phyloP scores from a whole-genome alignment of 345 rosid species.

The Melastoma malabathricum region DNA sequence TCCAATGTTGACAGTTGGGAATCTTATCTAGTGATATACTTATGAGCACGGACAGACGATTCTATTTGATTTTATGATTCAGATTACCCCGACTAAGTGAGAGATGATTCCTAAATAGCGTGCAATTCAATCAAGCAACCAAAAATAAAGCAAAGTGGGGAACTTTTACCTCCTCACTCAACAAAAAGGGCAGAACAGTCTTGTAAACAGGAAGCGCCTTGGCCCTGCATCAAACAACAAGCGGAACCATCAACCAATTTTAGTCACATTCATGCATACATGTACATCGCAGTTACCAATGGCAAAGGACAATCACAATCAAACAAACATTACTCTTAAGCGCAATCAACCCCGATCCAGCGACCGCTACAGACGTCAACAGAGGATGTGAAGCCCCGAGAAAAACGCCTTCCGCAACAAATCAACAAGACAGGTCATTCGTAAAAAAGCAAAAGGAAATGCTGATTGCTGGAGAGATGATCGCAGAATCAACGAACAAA shows the following conservation, averaged over 20 bases:
- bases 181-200: conserved; percentile 39
- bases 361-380: conserved; percentile 32
- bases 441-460: not conserved
- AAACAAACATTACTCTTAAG: conserved; percentile 37
- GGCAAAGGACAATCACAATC: not conserved
- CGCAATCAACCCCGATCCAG: conserved; percentile 43
- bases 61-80: no score
- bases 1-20: no score
- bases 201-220: conserved; percentile 59
- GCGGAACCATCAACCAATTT: not conserved
- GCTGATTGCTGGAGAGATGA: not conserved
- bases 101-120: no score
- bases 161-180: conserved; percentile 62
- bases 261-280: not conserved
- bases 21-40: no score
- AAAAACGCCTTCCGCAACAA: conserved; percentile 47
- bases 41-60: no score
- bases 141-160: not conserved
- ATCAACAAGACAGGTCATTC: not conserved
- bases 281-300: not conserved
- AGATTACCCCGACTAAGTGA: no score
- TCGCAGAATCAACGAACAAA: conserved; percentile 4
- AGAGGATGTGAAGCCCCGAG: conserved; percentile 57
- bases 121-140: no score
- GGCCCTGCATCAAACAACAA: conserved; percentile 39